Evolutionary conservation across 176 grass and related monocot species (phyloP).

Genomic region (Zea luxurians): DNA sequence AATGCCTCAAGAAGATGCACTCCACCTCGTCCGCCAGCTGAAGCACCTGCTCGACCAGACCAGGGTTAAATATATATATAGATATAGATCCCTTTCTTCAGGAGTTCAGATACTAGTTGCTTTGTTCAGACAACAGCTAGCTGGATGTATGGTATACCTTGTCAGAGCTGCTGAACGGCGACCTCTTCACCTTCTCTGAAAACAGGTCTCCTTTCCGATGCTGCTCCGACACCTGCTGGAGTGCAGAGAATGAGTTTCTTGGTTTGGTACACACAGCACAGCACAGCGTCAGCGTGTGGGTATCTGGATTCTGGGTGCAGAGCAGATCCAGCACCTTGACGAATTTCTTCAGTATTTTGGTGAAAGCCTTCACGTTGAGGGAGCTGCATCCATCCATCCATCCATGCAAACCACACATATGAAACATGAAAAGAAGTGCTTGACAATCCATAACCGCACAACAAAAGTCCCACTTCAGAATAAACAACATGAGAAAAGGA

Average conservation of each 20-base stretch:
- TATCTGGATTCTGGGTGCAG: neutral
- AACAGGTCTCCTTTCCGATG: constrained; percentile 52
- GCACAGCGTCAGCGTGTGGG: too few relatives aligned
- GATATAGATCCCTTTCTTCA: neutral
- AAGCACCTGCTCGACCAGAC: constrained; percentile 53
- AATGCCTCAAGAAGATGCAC: constrained; percentile 70
- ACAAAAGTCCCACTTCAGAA: neutral
- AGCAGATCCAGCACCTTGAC: constrained; percentile 54
- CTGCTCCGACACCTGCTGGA: constrained; percentile 82
- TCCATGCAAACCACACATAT: constrained; percentile 21
- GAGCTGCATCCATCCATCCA: constrained; percentile 54
- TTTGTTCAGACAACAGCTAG: neutral
- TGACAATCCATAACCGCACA: constrained; percentile 17
- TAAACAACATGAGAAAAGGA: neutral
- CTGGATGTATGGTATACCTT: constrained; percentile 48
- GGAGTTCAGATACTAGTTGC: neutral
- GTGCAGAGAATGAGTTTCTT: neutral
- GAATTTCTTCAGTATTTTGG: constrained; percentile 95
- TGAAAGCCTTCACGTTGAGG: constrained; percentile 87
- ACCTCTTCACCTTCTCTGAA: constrained; percentile 70
- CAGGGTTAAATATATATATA: neutral
- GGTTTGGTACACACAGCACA: neutral
- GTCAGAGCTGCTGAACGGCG: constrained; percentile 83
- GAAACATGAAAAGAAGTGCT: constrained; percentile 8
- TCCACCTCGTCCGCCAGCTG: constrained; percentile 88